These are phyloP conservation scores for Xylariales sp. DNA, from an alignment of 2,329 filamentous ascomycete species.

Conservation along the genomic window DNA sequence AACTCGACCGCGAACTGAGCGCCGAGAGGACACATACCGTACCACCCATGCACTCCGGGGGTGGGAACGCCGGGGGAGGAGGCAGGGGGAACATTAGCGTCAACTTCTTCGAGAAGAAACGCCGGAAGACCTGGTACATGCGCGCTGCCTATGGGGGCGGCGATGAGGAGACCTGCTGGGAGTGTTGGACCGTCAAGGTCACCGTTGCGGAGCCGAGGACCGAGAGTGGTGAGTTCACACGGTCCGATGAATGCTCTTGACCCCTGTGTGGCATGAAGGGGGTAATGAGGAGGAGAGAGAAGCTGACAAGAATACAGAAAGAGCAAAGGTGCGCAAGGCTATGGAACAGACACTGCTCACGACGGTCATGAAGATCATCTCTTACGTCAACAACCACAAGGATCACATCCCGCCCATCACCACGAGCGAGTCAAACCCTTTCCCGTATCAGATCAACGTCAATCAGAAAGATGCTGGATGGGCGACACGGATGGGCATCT, in stretches of 20 bases:
- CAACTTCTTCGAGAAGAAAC: constrained; percentile 91
- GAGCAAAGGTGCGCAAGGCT: constrained; percentile 79
- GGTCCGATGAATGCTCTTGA: neutral
- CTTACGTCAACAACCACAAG: constrained; percentile 81
- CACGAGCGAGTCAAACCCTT: constrained; percentile 85
- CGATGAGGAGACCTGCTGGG: constrained; percentile 96
- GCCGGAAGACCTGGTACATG: constrained; percentile 76
- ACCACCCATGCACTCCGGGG: neutral
- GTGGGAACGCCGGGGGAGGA: constrained; percentile 3
- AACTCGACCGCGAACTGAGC: constrained; percentile 74
- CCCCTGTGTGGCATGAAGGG: constrained; percentile 4
- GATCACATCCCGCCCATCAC: constrained; percentile 97
- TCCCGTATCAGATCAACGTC: constrained; percentile 88
- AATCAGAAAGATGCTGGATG: constrained; percentile 78
- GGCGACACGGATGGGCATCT: constrained; percentile 75
- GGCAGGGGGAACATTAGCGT: constrained; percentile 67
- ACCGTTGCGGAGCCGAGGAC: constrained; percentile 87
- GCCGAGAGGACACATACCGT: constrained; percentile 41
- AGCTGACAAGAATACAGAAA: constrained; percentile 52
- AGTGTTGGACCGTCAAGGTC: constrained; percentile 89
- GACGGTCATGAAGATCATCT: constrained; percentile 84
- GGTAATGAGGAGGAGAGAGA: too few species aligned
- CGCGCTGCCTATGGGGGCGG: constrained; percentile 38
- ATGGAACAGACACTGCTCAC: constrained; percentile 88
- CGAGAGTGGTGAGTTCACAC: constrained; percentile 66